A percentile compares a stretch with the other conserved stretches of the same genome.
Conservation (phyloP, 768 basidiomycete genomes). For the Sporobolomyces phaffii region DNA sequence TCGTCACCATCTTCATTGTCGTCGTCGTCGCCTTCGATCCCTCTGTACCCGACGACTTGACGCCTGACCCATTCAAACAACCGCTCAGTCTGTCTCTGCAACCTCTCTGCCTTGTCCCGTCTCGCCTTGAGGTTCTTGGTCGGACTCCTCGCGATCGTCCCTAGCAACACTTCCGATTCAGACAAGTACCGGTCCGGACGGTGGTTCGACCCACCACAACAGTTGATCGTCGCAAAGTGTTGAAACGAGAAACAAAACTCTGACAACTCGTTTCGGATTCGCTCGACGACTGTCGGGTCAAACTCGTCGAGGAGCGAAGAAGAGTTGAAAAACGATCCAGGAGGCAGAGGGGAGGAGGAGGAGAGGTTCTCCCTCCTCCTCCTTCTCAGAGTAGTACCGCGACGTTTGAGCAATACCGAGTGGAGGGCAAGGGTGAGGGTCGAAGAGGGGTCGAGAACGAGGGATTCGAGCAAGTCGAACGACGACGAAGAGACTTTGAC, state of each 20-base stretch:
- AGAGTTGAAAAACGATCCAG: too few relatives aligned
- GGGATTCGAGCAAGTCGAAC: neutral
- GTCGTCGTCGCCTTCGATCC: neutral
- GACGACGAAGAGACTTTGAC: neutral
- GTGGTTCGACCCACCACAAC: conserved; percentile 17
- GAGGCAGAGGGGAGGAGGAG: too few relatives aligned
- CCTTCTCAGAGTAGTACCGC: neutral
- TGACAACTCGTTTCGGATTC: neutral
- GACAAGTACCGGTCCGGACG: conserved; percentile 12
- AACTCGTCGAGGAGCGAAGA: too few relatives aligned
- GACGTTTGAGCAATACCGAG: neutral
- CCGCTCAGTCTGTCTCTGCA: conserved; percentile 5
- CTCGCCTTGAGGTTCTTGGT: neutral
- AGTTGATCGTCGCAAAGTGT: neutral
- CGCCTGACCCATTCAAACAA: neutral
- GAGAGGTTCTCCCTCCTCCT: neutral
- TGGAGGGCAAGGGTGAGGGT: conserved; percentile 9
- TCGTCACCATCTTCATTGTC: neutral
- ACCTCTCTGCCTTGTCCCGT: neutral
- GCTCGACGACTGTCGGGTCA: neutral
- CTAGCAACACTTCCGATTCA: conserved; percentile 16
- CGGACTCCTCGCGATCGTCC: neutral
- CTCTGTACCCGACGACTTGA: neutral
- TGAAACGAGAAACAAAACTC: neutral
- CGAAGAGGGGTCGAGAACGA: conserved; percentile 1